These are phyloP conservation scores for Podospora fimiseda DNA, from an alignment of 495 filamentous ascomycete genomes.

Conservation along the genomic window DNA sequence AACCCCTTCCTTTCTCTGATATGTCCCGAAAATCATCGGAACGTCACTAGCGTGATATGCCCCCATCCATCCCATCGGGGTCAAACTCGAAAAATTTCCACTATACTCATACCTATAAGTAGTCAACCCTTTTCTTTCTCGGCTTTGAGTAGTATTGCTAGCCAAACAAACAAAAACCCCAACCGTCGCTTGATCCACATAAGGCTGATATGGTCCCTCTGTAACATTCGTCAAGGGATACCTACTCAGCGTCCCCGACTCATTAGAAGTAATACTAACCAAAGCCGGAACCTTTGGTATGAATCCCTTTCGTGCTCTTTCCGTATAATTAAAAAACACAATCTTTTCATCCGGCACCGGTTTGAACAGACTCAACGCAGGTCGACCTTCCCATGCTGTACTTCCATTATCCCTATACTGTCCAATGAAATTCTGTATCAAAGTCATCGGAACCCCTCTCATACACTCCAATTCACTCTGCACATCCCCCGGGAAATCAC, in stretches of 20 bases:
- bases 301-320: constrained; percentile 17
- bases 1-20: constrained; percentile 21
- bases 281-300: constrained; percentile 32
- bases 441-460: constrained; percentile 31
- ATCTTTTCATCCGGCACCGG: constrained; percentile 35
- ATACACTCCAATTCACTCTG: constrained; percentile 37
- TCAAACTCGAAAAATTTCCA: constrained; percentile 43
- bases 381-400: constrained; percentile 1
- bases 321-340: constrained; percentile 42
- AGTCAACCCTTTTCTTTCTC: constrained; percentile 23
- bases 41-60: constrained; percentile 47
- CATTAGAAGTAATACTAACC: constrained; percentile 37
- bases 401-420: constrained; percentile 32
- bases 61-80: constrained; percentile 38
- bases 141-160: constrained; percentile 27
- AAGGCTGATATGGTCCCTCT: constrained; percentile 27
- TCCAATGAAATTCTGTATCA: constrained; percentile 36
- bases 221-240: constrained; percentile 29
- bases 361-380: constrained; percentile 32
- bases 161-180: constrained; percentile 31
- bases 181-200: constrained; percentile 28
- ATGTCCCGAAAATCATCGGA: constrained; percentile 43
- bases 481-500: constrained; percentile 28
- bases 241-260: constrained; percentile 30
- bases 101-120: constrained; percentile 48